Evolutionary conservation across 306 rosid species (phyloP).

Genomic region (Cucumis hystrix): DNA sequence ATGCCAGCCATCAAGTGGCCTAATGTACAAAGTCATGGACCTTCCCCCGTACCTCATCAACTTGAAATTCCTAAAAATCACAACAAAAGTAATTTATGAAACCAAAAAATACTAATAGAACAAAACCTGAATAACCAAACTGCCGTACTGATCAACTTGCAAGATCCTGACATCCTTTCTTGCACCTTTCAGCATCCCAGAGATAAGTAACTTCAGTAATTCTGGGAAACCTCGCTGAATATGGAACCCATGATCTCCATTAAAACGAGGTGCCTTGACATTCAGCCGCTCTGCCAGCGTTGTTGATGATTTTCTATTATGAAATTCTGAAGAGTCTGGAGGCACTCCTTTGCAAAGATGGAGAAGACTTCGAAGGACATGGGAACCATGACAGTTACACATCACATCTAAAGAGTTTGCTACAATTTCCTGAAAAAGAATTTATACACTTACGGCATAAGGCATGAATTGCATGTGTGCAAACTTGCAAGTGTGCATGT

Average conservation of each 20-base stretch:
- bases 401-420: constrained; percentile 52
- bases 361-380: constrained; percentile 78
- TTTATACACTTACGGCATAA: background rate
- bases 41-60: background rate
- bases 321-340: constrained; percentile 31
- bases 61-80: background rate
- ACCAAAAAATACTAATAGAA: constrained; percentile 3
- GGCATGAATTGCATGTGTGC: background rate
- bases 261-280: constrained; percentile 31
- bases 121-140: constrained; percentile 78
- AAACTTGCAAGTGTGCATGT: background rate
- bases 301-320: constrained; percentile 39
- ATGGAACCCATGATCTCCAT: constrained; percentile 15
- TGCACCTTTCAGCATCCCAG: constrained; percentile 39
- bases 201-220: constrained; percentile 51
- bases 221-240: constrained; percentile 45
- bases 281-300: constrained; percentile 54
- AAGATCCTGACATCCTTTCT: constrained; percentile 28
- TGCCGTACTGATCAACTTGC: constrained; percentile 68
- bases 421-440: constrained; percentile 38
- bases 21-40: background rate
- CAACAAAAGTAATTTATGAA: background rate
- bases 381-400: constrained; percentile 81
- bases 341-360: constrained; percentile 65
- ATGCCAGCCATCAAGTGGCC: background rate